Evolutionary conservation across 345 rosid species (phyloP).

Genomic region (Syzygium aqueum): DNA sequence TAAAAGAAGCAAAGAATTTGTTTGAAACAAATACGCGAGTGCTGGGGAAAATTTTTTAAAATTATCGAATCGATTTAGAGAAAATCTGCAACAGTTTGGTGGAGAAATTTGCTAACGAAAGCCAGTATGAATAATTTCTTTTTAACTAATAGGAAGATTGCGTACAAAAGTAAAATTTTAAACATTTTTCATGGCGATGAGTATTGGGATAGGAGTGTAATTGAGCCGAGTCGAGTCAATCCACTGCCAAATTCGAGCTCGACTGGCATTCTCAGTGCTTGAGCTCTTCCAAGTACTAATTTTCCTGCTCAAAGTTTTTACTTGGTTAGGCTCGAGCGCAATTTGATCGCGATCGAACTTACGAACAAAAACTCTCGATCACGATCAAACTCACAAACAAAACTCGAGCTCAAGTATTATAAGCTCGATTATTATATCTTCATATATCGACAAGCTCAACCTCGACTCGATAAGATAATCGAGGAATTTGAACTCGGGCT

Average conservation of each 20-base stretch:
- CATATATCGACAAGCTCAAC: neutral
- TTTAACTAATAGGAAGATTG: neutral
- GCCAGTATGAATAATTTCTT: neutral
- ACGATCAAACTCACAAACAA: too few species aligned
- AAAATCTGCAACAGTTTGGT: neutral
- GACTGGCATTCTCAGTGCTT: neutral
- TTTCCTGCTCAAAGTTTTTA: neutral
- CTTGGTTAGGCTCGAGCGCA: neutral
- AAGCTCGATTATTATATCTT: neutral
- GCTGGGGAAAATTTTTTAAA: neutral
- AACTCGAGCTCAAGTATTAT: neutral
- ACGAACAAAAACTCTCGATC: neutral
- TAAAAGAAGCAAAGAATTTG: neutral
- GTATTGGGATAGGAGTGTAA: neutral
- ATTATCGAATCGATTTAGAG: neutral
- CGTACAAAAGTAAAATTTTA: neutral
- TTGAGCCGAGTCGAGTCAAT: accelerated
- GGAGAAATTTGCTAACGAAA: neutral
- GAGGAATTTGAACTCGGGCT: neutral
- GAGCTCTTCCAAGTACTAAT: neutral
- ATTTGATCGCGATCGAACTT: neutral
- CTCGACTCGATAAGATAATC: neutral
- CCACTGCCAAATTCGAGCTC: neutral
- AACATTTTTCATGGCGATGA: neutral
- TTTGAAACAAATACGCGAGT: neutral